phyloP scores from a whole-genome alignment of 1,284 basidiomycete species.

The Fomitopsis betulina region DNA sequence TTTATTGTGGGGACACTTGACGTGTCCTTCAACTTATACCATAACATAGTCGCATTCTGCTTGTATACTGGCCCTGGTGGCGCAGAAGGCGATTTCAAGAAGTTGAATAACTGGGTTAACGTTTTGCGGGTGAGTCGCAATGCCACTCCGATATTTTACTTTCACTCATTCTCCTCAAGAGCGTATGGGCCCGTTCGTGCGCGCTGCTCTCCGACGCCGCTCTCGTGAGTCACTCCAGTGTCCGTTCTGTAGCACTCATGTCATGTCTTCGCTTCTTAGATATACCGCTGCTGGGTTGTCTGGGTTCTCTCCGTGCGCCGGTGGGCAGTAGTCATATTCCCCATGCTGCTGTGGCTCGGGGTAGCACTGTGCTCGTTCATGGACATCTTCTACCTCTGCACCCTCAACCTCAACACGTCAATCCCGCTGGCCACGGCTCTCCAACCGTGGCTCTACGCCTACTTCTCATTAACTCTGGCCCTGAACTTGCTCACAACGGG shows the following conservation, averaged over 20 bases:
- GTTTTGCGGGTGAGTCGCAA: constrained; percentile 9
- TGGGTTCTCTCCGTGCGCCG: constrained; percentile 7
- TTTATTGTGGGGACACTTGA: constrained; percentile 16
- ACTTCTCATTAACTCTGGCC: background rate
- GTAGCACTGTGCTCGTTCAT: constrained; percentile 1
- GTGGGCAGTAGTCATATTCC: constrained; percentile 8
- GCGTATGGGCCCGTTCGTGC: background rate
- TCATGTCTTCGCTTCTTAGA: background rate
- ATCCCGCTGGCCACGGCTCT: background rate
- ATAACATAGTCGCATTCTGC: constrained; percentile 22
- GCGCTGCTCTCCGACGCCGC: constrained; percentile 19
- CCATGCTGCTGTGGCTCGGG: constrained; percentile 12
- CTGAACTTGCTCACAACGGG: background rate
- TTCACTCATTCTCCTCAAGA: background rate
- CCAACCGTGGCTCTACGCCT: background rate
- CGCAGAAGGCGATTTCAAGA: constrained; percentile 13
- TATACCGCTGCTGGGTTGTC: constrained; percentile 16
- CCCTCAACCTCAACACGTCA: background rate
- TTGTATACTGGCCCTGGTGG: constrained; percentile 16
- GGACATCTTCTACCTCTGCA: background rate
- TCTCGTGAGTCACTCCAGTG: constrained; percentile 11
- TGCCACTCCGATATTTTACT: background rate
- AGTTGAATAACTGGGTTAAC: constrained; percentile 22
- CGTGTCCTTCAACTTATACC: constrained; percentile 17
- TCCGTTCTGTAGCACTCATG: background rate